Base-by-base conservation (phyloP, 129 eudicot species). In the Flaveria bidentis region DNA sequence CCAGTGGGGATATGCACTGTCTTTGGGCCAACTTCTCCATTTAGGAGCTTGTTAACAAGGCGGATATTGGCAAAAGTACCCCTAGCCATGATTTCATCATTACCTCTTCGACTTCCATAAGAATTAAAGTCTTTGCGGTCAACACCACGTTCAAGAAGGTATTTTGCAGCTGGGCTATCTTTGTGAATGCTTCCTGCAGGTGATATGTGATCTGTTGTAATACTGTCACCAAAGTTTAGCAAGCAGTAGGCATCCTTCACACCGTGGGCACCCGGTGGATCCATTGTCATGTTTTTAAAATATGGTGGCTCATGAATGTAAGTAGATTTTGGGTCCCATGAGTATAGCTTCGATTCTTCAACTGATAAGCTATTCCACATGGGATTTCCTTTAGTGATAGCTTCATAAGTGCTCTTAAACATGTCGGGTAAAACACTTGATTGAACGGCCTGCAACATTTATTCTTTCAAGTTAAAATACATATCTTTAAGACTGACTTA, bases 181-280 rank as follows among this genome's bases (percentile, higher is more conserved):
- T 88, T 93, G 66, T 93, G 91, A 74, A 93, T 93, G 82, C 88
- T 93, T 79, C 98, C 97, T 47, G 97, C 98, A n/a, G 98, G 98
- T 25, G 98, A 93, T 36, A 93, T 90, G 75, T 93, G 97, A 85
- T 93, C 98, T 1, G 98, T 90, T 13, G 98, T 93, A 50, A 93
- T 93, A 84, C 98, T 93, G 82, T 93, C 98, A 23, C 97, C 93
- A 68, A 93, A 84, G 82, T 90, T 85, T 47, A 93, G 85, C 82
- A 93, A 78, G 72, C 98, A 93, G 69, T 85, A 93, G 56, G 98
- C 98, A 78, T 93, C 97, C 87, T 93, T 90, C 76, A 93, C 98
- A 69, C 96, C 97, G 25, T 85, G 90, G 60, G 98, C 77, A 5
- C 97, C 98, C 20, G 98, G 98, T 17, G 98, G 98, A 74, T 90